Evolutionary conservation across 768 basidiomycete genomes (phyloP).

Genomic region (Hypholoma sublateritium): DNA sequence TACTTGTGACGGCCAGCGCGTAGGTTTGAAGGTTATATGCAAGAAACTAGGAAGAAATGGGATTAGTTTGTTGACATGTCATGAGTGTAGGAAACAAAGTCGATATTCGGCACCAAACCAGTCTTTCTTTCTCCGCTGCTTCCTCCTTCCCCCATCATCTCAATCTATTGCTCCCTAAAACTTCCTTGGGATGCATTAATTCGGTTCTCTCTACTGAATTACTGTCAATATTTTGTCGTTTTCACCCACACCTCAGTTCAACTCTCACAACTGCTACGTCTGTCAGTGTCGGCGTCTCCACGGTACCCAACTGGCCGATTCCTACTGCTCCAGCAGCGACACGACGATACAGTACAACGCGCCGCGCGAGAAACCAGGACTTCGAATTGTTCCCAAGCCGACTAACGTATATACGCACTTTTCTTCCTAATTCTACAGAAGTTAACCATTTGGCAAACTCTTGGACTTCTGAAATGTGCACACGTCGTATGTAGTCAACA

Average conservation of each 20-base stretch:
- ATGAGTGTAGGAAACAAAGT: slow-evolving; percentile 7
- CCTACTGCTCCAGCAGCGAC: too few species aligned
- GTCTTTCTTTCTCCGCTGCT: slow-evolving; percentile 1
- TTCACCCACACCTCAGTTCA: too few species aligned
- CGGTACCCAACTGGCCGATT: too few species aligned
- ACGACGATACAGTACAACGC: too few species aligned
- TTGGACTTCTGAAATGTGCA: too few species aligned
- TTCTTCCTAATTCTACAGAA: background rate
- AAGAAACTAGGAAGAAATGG: background rate
- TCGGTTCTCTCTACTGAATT: background rate
- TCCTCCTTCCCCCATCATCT: background rate
- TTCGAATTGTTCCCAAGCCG: slow-evolving; percentile 5
- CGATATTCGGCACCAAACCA: background rate
- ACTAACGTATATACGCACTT: background rate
- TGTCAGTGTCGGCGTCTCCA: too few species aligned
- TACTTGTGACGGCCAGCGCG: slow-evolving; percentile 18
- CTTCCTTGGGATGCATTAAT: too few species aligned
- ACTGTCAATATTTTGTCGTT: too few species aligned
- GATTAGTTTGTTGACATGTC: slow-evolving; percentile 10
- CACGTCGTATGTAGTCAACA: too few species aligned
- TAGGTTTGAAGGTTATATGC: slow-evolving; percentile 4
- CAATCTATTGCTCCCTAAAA: background rate
- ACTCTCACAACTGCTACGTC: too few species aligned
- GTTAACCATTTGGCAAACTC: too few species aligned
- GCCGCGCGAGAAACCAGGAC: background rate